Percentiles rank a stretch among this genome's conserved stretches.
Conservation (phyloP, 2,329 filamentous ascomycete species). For the Pseudocercospora vitis region DNA sequence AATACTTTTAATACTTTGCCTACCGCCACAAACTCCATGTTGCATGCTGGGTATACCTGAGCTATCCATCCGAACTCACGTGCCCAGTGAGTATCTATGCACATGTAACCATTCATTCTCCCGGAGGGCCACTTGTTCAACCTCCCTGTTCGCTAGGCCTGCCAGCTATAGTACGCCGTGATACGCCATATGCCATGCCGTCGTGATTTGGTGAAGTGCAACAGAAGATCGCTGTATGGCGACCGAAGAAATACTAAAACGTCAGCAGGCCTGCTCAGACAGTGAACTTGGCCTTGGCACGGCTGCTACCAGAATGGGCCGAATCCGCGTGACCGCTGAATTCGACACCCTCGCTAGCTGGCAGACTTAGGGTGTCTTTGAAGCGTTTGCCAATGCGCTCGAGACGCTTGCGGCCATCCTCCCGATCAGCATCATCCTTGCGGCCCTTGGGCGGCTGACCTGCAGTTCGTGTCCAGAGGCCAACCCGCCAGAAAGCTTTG, state of each 20-base stretch:
- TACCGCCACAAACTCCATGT: constrained; percentile 12
- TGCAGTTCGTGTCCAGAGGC: constrained; percentile 93
- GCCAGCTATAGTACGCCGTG: constrained; percentile 26
- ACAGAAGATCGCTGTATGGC: constrained; percentile 3
- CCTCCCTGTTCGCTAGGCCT: constrained; percentile 31
- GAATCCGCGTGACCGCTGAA: constrained; percentile 97
- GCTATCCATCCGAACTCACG: constrained; percentile 22
- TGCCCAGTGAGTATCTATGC: constrained; percentile 21
- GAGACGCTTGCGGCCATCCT: constrained; percentile 84
- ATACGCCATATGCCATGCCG: constrained; percentile 26
- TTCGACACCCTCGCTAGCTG: constrained; percentile 75
- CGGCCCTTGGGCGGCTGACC: constrained; percentile 78
- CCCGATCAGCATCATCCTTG: constrained; percentile 45
- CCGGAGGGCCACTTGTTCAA: constrained; percentile 39
- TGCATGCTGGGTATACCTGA: constrained; percentile 25
- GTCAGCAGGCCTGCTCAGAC: constrained; percentile 56
- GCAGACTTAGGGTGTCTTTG: constrained; percentile 86
- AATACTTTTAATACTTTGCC: constrained; percentile 4
- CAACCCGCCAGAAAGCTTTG: constrained; percentile 96
- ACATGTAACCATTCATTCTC: constrained; percentile 18
- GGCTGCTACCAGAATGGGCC: constrained; percentile 86
- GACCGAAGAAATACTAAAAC: constrained; percentile 4
- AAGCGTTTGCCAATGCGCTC: constrained; percentile 83
- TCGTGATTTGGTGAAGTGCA: constrained; percentile 15
- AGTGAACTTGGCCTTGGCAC: constrained; percentile 90